These are phyloP conservation scores for Beta macrorhiza DNA, from an alignment of 179 eudicot species.

Conservation along the genomic window DNA sequence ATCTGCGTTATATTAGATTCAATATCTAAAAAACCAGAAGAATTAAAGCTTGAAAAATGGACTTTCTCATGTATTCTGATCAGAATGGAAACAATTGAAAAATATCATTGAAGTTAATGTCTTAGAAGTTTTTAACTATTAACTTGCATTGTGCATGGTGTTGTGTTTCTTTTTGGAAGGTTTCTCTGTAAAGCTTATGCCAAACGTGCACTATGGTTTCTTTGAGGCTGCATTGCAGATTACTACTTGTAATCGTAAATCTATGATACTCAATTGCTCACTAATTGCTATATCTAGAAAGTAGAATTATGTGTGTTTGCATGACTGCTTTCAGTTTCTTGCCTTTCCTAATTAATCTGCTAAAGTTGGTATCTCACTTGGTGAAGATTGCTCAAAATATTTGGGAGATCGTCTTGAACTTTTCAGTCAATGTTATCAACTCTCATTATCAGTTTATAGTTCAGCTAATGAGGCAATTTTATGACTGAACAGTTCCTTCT, in stretches of 20 bases:
- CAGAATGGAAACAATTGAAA: too few species aligned
- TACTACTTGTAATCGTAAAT: not conserved
- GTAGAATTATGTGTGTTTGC: not conserved
- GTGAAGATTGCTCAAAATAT: not conserved
- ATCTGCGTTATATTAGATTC: too few species aligned
- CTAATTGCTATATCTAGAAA: not conserved
- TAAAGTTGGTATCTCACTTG: not conserved
- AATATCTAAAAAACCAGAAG: too few species aligned
- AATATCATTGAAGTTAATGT: not conserved
- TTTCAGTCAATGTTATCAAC: not conserved
- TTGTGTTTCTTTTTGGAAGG: not conserved
- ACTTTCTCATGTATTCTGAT: too few species aligned
- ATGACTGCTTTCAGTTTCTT: not conserved
- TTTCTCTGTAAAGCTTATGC: not conserved
- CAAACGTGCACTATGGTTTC: not conserved
- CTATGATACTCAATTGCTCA: not conserved
- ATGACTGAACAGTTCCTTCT: slow-evolving; percentile 6
- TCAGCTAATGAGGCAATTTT: not conserved
- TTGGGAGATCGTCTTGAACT: not conserved
- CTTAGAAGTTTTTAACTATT: not conserved
- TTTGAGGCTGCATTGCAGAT: not conserved
- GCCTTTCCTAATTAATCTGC: not conserved
- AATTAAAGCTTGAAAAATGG: too few species aligned
- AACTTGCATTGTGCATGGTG: not conserved
- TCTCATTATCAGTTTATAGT: not conserved